Evolutionary conservation across 2,329 filamentous ascomycete genomes (phyloP).

Genomic region (Ophiocordyceps camponoti-rufipedis): DNA sequence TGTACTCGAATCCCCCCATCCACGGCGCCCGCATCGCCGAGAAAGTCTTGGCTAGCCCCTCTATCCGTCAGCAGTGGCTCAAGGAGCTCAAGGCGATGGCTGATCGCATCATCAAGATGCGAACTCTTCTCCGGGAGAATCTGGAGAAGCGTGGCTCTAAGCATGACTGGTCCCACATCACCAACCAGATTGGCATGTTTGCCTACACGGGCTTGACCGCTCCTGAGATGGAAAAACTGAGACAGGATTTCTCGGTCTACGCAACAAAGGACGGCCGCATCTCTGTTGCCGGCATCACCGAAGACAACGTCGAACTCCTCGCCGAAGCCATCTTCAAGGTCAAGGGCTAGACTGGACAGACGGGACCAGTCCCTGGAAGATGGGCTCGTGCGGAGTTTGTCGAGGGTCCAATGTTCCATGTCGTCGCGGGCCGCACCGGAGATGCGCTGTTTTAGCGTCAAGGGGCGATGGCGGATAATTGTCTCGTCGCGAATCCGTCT

Average conservation of each 20-base stretch:
- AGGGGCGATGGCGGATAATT: background rate
- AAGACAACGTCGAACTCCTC: conserved; percentile 59
- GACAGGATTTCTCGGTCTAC: conserved; percentile 94
- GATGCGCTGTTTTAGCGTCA: too few species aligned
- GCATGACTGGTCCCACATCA: conserved; percentile 98
- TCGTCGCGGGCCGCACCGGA: background rate
- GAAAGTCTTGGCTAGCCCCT: conserved; percentile 72
- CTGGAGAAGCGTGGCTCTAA: conserved; percentile 87
- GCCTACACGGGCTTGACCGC: conserved; percentile 87
- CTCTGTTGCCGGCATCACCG: conserved; percentile 70
- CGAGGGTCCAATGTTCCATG: background rate
- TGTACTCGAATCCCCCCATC: conserved; percentile 97
- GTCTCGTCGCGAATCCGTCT: background rate
- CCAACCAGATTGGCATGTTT: conserved; percentile 98
- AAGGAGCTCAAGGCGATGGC: conserved; percentile 97
- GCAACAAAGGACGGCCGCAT: conserved; percentile 86
- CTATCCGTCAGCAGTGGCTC: conserved; percentile 85
- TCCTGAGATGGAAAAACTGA: conserved; percentile 79
- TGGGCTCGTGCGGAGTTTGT: too few species aligned
- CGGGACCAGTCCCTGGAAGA: background rate
- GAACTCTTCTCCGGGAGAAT: conserved; percentile 82
- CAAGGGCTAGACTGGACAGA: conserved; percentile 35
- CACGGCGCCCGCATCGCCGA: conserved; percentile 91
- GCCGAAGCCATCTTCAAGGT: conserved; percentile 75
- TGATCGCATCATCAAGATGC: conserved; percentile 97